These are phyloP conservation scores for Crithidia sp. DNA, from an alignment of 208 protist species.

Conservation along the genomic window DNA sequence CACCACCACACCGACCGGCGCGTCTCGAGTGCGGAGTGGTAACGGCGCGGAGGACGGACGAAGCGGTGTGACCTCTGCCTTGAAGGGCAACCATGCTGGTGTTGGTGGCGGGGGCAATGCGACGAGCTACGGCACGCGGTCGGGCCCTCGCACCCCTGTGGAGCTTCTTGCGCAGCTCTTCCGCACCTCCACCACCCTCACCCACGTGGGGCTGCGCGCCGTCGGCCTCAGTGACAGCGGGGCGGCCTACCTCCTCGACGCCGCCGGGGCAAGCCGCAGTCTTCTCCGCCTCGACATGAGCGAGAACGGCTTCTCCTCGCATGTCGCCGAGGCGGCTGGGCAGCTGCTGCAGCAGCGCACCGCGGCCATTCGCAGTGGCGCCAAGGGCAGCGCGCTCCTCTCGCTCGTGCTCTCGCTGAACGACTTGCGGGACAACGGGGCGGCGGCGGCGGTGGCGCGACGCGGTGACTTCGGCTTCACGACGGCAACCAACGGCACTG, in stretches of 20 bases:
- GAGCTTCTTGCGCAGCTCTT: constrained; percentile 74
- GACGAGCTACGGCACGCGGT: constrained; percentile 4
- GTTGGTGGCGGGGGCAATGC: neutral
- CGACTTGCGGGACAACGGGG: constrained; percentile 47
- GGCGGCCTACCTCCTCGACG: constrained; percentile 60
- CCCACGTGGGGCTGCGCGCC: constrained; percentile 61
- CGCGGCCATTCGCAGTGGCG: constrained; percentile 21
- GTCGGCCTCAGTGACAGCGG: constrained; percentile 53
- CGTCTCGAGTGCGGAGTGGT: too few species aligned
- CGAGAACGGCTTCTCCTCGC: constrained; percentile 61
- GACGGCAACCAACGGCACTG: neutral
- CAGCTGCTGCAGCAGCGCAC: constrained; percentile 56
- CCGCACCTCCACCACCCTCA: constrained; percentile 50
- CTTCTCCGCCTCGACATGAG: constrained; percentile 72
- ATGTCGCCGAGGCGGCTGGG: constrained; percentile 68
- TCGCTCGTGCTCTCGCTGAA: constrained; percentile 74
- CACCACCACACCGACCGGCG: too few species aligned
- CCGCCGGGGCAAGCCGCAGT: constrained; percentile 49
- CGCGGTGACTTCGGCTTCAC: constrained; percentile 57
- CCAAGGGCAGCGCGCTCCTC: constrained; percentile 45
- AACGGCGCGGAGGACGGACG: neutral
- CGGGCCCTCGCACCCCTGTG: constrained; percentile 46
- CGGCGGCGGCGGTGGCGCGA: constrained; percentile 39
- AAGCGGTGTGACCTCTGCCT: too few species aligned
- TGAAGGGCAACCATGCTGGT: neutral